Evolutionary conservation across 2,329 filamentous ascomycete genomes (phyloP), one percentile per base, ranked within the genome.

Genomic region (Scortechinia acanthostroma): DNA sequence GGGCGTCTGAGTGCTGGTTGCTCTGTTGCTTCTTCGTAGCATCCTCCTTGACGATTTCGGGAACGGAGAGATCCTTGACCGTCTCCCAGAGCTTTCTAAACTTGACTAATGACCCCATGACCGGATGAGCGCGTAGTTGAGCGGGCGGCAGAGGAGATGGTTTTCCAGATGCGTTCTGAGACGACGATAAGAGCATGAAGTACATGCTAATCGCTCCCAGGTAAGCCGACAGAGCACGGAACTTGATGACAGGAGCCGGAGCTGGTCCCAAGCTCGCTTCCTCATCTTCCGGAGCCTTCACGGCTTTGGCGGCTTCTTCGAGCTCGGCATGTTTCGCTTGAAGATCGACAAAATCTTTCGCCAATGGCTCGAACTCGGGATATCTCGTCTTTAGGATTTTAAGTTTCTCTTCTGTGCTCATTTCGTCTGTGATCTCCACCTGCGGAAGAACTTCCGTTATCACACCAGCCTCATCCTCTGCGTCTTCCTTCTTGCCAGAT

Each of bases 201-300:
- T 98, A 98, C 80, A 95, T 91, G 43, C 87, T 84, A 52, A 98
- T 72, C 1, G 88, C 77, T 37, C 87, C 89, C 20, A 97, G 71
- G 58, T 98, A 97, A 48, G 90, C 88, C 3, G 88, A 84, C 30
- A 95, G 71, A 10, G 91, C 81, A 61, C 88, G 83, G 58, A 86
- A 83, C 60, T 91, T 93, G 47, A 88, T 73, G 5, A 82, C 70
- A 19, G 77, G 69, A n/a, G 84, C 61, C 2, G 78, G 35, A 15
- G 35, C 17, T 40, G 35, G 10, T 6, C 20, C 10, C 10, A 6
- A 6, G 10, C 20, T 17, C 6, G 14, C 35, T 17, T 10, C 10
- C 20, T 10, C 35, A 40, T 19, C 17, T 13, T 10, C 17, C 20
- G 10, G 14, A 17, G 35, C 77, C 10, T 65, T 62, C 54, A 70